These are phyloP conservation scores for Rhamnella rubrinervis DNA, from an alignment of 331 rosid species.

Conservation along the genomic window DNA sequence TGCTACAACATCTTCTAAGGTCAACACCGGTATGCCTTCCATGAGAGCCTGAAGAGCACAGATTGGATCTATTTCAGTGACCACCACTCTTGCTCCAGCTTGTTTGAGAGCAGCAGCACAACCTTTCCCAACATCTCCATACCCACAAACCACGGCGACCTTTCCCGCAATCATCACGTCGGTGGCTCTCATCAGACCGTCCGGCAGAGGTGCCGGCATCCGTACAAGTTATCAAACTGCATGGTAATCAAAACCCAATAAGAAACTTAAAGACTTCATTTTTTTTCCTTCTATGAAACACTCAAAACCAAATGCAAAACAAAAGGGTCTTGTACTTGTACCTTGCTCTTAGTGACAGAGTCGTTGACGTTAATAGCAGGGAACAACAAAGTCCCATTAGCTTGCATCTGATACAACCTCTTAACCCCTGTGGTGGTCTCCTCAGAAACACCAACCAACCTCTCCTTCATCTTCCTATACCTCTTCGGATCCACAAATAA, in stretches of 20 bases:
- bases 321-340: background rate
- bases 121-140: slow-evolving; percentile 99
- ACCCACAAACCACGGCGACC: slow-evolving; percentile 78
- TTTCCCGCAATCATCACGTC: slow-evolving; percentile 99
- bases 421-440: slow-evolving; percentile 1
- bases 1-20: slow-evolving; percentile 55
- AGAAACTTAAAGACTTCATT: background rate
- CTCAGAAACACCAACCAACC: slow-evolving; percentile 37
- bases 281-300: background rate
- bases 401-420: background rate
- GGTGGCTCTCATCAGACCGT: slow-evolving; percentile 96
- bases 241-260: background rate
- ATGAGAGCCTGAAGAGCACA: slow-evolving; percentile 96
- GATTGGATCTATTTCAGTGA: slow-evolving; percentile 94
- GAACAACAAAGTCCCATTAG: background rate
- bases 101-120: slow-evolving; percentile 92
- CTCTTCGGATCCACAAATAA: slow-evolving; percentile 70
- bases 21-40: slow-evolving; percentile 80
- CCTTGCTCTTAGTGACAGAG: background rate
- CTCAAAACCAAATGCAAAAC: background rate
- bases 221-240: slow-evolving; percentile 96
- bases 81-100: slow-evolving; percentile 86
- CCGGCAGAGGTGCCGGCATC: slow-evolving; percentile 98
- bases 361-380: slow-evolving; percentile 1
- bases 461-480: slow-evolving; percentile 79